Conservation (phyloP, 2,329 filamentous ascomycete species). For the Talaromyces sp. region DNA sequence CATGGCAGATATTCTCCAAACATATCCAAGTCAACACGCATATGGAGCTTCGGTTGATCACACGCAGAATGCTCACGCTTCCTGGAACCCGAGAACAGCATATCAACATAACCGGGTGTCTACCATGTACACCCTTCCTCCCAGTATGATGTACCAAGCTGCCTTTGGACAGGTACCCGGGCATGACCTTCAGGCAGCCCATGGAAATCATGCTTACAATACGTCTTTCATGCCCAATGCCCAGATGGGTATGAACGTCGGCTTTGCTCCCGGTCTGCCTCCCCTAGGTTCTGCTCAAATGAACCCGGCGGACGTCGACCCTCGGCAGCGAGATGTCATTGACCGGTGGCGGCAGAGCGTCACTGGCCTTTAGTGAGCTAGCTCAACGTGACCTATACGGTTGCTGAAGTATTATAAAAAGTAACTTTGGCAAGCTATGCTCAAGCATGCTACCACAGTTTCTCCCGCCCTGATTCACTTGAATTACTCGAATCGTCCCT, state of each 20-base stretch:
- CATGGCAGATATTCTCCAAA: conserved; percentile 48
- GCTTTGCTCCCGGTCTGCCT: conserved; percentile 18
- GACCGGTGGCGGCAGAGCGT: conserved; percentile 55
- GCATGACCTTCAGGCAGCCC: conserved; percentile 17
- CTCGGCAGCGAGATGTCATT: conserved; percentile 52
- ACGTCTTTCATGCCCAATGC: conserved; percentile 10
- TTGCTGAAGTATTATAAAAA: background rate
- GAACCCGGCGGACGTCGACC: conserved; percentile 39
- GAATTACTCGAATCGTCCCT: background rate
- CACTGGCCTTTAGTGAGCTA: background rate
- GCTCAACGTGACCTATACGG: background rate
- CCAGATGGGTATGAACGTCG: conserved; percentile 20
- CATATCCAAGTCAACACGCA: conserved; percentile 44
- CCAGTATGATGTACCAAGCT: conserved; percentile 18
- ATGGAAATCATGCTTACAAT: conserved; percentile 12
- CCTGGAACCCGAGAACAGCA: background rate
- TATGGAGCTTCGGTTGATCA: conserved; percentile 5
- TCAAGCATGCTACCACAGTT: background rate
- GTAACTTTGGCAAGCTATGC: background rate
- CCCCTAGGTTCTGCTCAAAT: conserved; percentile 16
- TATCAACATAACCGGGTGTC: conserved; percentile 22
- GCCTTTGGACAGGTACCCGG: conserved; percentile 11
- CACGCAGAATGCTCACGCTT: background rate
- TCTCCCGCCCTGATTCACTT: background rate
- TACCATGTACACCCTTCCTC: conserved; percentile 26